These are phyloP conservation scores for Penicillium sp. DNA, from an alignment of 2,329 filamentous ascomycete species.

Conservation along the genomic window DNA sequence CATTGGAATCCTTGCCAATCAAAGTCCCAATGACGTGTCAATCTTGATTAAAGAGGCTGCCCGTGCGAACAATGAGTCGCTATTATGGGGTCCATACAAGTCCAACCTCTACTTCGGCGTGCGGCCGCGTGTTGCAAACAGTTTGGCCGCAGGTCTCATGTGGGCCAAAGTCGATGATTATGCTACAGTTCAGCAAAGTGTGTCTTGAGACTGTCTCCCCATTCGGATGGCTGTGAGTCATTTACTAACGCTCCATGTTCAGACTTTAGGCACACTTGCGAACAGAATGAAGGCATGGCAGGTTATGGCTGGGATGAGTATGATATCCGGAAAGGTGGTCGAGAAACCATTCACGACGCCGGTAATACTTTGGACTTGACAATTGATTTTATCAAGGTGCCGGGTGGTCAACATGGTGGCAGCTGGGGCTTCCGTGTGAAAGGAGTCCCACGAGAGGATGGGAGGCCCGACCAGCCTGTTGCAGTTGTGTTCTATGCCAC, in stretches of 20 bases:
- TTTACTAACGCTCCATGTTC: slow-evolving; percentile 17
- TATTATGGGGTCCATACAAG: slow-evolving; percentile 94
- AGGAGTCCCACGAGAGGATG: slow-evolving; percentile 68
- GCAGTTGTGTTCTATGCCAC: slow-evolving; percentile 76
- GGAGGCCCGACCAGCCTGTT: slow-evolving; percentile 61
- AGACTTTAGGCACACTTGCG: slow-evolving; percentile 91
- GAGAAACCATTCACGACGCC: slow-evolving; percentile 85
- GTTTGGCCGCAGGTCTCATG: slow-evolving; percentile 74
- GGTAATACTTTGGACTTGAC: slow-evolving; percentile 85
- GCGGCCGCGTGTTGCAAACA: slow-evolving; percentile 72
- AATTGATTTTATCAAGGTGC: slow-evolving; percentile 88
- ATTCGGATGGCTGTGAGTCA: background rate
- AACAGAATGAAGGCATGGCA: slow-evolving; percentile 87
- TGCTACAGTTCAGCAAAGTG: slow-evolving; percentile 67
- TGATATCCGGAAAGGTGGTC: slow-evolving; percentile 78
- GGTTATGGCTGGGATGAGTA: slow-evolving; percentile 99
- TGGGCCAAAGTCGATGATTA: slow-evolving; percentile 85
- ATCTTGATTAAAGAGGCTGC: slow-evolving; percentile 37
- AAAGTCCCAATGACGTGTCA: slow-evolving; percentile 29
- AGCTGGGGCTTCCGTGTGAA: slow-evolving; percentile 89
- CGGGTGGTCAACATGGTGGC: slow-evolving; percentile 76
- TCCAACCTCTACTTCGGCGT: slow-evolving; percentile 94
- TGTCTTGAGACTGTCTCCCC: slow-evolving; percentile 27
- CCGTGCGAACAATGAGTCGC: slow-evolving; percentile 64
- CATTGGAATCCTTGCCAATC: slow-evolving; percentile 24